Evolutionary conservation across 352 stramenopile species (phyloP).

Genomic region (Globisporangium abappressorium): DNA sequence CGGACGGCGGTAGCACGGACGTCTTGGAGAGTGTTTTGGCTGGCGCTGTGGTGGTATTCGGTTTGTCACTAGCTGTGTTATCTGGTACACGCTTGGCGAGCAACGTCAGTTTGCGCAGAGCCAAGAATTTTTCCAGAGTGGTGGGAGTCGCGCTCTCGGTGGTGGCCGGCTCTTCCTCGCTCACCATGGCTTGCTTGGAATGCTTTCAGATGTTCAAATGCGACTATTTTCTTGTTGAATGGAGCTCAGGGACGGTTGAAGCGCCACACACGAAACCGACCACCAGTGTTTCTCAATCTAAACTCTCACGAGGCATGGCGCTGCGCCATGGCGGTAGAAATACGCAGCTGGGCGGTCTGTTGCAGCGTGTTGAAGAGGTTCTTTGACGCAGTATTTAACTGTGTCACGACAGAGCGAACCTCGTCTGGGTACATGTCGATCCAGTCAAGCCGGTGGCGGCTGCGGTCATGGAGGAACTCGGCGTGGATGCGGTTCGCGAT

Average conservation of each 20-base stretch:
- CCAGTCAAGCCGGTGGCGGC: conserved; percentile 29
- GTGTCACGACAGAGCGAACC: conserved; percentile 27
- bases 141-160: background rate
- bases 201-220: background rate
- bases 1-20: background rate
- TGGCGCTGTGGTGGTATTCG: background rate
- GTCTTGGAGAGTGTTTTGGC: background rate
- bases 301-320: background rate
- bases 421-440: conserved; percentile 51
- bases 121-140: conserved; percentile 10
- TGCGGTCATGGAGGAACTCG: conserved; percentile 34
- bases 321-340: conserved; percentile 32
- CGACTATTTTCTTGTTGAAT: background rate
- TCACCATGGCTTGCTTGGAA: background rate
- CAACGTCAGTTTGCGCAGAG: conserved; percentile 8
- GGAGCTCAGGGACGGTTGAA: background rate
- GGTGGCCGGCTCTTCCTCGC: background rate
- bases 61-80: background rate
- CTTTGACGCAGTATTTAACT: conserved; percentile 27
- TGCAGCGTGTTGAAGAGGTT: conserved; percentile 57
- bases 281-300: background rate
- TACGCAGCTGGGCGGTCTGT: conserved; percentile 45
- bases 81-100: conserved; percentile 5
- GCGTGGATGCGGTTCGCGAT: conserved; percentile 43
- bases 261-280: background rate